phyloP scores from a whole-genome alignment of 1,284 basidiomycete genomes.

The Naganishia albida region DNA sequence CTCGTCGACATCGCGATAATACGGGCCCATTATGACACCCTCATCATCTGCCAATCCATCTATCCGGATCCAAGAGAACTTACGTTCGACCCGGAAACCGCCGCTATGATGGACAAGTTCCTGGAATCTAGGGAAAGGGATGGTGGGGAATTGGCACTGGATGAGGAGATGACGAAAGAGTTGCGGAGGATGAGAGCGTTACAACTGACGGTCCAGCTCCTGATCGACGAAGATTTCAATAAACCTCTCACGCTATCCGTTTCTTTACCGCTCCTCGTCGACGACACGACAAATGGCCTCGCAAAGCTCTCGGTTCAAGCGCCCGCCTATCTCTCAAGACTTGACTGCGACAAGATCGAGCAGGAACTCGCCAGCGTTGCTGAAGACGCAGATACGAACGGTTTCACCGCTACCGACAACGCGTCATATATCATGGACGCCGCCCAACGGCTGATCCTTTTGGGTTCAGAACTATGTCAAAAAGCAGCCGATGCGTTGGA shows the following conservation, averaged over 20 bases:
- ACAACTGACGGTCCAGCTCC: conserved; percentile 3
- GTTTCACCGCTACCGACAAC: background rate
- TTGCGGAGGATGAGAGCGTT: background rate
- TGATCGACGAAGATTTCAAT: conserved; percentile 14
- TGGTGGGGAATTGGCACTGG: background rate
- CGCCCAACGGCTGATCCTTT: background rate
- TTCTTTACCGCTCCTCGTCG: conserved; percentile 3
- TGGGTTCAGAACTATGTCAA: background rate
- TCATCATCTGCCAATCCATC: conserved; percentile 23
- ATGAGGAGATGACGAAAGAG: background rate
- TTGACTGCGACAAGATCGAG: background rate
- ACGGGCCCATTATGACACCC: conserved; percentile 7
- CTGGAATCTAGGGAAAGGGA: background rate
- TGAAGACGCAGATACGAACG: background rate
- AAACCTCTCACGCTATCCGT: conserved; percentile 2
- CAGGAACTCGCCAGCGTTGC: background rate
- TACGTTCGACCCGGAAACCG: conserved; percentile 9
- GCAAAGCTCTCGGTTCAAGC: conserved; percentile 10
- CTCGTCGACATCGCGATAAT: background rate
- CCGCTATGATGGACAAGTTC: background rate
- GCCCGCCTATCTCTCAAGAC: conserved; percentile 21
- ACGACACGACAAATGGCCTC: background rate
- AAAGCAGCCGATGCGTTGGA: background rate
- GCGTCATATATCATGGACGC: conserved; percentile 19
- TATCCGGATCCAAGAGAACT: conserved; percentile 15